Conservation (phyloP, 176 grass and related monocot genomes). For the Elaeis guineensis region DNA sequence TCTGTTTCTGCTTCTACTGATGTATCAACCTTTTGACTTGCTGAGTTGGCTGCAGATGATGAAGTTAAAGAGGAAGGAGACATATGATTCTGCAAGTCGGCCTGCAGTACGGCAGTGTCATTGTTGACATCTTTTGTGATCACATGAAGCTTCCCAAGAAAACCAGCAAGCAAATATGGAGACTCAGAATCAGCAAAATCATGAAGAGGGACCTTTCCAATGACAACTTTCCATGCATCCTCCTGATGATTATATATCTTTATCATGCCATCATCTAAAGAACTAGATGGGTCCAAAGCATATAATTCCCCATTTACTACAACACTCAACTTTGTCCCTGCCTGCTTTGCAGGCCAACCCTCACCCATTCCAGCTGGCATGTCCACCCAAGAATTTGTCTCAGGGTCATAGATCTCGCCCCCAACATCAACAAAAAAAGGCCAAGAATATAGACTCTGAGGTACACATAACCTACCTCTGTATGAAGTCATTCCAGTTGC, state of each 20-base stretch:
- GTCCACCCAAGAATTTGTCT: slow-evolving; percentile 45
- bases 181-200: no score
- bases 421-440: slow-evolving; percentile 68
- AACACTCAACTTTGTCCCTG: slow-evolving; percentile 48
- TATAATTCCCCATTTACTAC: slow-evolving; percentile 56
- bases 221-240: slow-evolving; percentile 59
- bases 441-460: slow-evolving; percentile 77
- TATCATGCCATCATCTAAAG: slow-evolving; percentile 43
- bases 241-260: slow-evolving; percentile 65
- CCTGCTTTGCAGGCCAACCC: slow-evolving; percentile 77
- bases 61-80: no score
- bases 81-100: no score
- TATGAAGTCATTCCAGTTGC: slow-evolving; percentile 53
- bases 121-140: no score
- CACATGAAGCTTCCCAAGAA: no score
- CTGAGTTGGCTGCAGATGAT: background rate
- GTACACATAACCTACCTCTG: slow-evolving; percentile 60
- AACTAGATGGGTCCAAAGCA: slow-evolving; percentile 61
- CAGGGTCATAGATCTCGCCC: slow-evolving; percentile 66
- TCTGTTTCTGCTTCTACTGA: slow-evolving; percentile 20
- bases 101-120: no score
- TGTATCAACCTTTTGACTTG: slow-evolving; percentile 23
- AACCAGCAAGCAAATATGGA: no score
- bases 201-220: slow-evolving; percentile 32
- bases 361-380: slow-evolving; percentile 75